Conservation (phyloP, 805 yeast genomes). For the Nadsonia fulvescens region DNA sequence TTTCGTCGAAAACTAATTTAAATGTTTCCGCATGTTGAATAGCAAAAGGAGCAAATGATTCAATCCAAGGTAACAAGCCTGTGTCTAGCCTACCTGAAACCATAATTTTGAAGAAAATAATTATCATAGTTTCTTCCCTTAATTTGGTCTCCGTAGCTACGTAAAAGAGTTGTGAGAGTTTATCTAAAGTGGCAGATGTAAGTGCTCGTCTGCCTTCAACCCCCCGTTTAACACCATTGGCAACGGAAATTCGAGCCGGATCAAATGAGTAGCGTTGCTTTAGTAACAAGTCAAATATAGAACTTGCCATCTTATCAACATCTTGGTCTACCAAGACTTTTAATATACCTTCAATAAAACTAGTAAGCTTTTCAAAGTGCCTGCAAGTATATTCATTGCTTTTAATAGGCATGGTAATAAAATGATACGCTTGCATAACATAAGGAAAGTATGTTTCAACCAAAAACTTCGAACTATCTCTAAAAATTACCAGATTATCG, state of each 20-base stretch:
- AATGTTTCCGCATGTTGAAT: conserved; percentile 1
- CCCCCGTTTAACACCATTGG: conserved; percentile 41
- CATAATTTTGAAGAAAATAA: conserved; percentile 7
- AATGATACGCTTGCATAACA: conserved; percentile 46
- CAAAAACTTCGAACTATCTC: conserved; percentile 25
- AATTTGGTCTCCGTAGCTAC: conserved; percentile 10
- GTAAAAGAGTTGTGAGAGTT: conserved; percentile 21
- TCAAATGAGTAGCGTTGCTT: conserved; percentile 38
- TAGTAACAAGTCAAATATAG: conserved; percentile 28
- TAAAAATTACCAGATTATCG: conserved; percentile 28
- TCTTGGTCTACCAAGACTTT: conserved; percentile 15
- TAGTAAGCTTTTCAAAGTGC: conserved; percentile 34
- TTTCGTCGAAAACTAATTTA: no score
- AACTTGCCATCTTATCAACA: conserved; percentile 15
- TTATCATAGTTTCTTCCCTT: conserved; percentile 7
- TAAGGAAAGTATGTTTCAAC: conserved; percentile 34
- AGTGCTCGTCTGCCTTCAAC: conserved; percentile 19
- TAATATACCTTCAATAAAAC: conserved; percentile 28
- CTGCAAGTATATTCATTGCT: conserved; percentile 24
- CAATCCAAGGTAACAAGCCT: conserved; percentile 1
- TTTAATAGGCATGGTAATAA: conserved; percentile 23
- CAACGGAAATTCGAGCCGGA: conserved; percentile 46
- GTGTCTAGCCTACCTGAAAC: conserved; percentile 4
- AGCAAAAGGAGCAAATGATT: conserved; percentile 1
- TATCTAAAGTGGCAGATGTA: neutral